Evolutionary conservation across 441 rosid species (phyloP).

Genomic region (Breynia disticha): DNA sequence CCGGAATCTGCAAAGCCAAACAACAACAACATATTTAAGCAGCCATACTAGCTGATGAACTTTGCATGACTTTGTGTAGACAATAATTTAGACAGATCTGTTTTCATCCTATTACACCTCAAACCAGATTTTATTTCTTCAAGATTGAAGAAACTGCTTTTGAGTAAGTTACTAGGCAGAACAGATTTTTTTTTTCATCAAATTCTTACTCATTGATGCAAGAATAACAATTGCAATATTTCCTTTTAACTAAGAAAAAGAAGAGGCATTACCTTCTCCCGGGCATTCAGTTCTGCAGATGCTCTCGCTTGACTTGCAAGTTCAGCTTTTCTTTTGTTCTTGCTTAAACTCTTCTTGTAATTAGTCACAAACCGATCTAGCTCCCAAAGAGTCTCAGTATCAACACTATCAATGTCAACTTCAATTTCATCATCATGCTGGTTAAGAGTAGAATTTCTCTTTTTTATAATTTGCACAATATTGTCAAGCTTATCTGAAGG

Average conservation of each 20-base stretch:
- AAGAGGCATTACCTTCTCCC: slow-evolving; percentile 40
- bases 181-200: too few relatives aligned
- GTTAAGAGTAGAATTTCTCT: slow-evolving; percentile 69
- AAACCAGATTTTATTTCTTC: background rate
- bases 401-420: slow-evolving; percentile 97
- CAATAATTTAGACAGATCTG: background rate
- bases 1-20: slow-evolving; percentile 33
- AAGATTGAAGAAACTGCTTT: background rate
- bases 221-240: too few relatives aligned
- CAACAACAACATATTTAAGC: background rate
- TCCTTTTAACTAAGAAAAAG: too few relatives aligned
- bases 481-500: slow-evolving; percentile 91
- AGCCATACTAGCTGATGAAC: too few relatives aligned
- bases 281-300: slow-evolving; percentile 42
- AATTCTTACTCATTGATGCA: too few relatives aligned
- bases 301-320: slow-evolving; percentile 72
- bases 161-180: background rate
- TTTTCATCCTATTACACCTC: too few relatives aligned
- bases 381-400: slow-evolving; percentile 98
- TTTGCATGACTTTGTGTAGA: too few relatives aligned
- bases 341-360: slow-evolving; percentile 90
- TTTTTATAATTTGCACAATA: slow-evolving; percentile 83
- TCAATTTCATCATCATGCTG: slow-evolving; percentile 91
- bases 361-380: slow-evolving; percentile 92
- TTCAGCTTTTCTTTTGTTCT: slow-evolving; percentile 91